Evolutionary conservation across 2,329 filamentous ascomycete species (phyloP).

Genomic region (Lecanicillium sp.): DNA sequence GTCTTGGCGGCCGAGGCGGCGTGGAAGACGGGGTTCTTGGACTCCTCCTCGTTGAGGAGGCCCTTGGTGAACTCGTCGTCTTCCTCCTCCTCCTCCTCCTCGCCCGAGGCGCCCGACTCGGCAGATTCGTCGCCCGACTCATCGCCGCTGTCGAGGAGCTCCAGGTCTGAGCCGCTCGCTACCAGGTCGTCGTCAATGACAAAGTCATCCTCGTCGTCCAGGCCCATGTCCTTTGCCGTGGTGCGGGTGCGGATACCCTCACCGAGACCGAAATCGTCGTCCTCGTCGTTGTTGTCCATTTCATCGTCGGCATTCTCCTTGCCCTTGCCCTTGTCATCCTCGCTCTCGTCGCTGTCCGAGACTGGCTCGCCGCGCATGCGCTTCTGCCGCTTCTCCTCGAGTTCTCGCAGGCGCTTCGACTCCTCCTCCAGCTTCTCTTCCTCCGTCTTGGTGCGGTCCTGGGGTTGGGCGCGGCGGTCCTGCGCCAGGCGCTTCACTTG

Average conservation of each 20-base stretch:
- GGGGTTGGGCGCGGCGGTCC: slow-evolving; percentile 79
- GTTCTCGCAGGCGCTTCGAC: slow-evolving; percentile 65
- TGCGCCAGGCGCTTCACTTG: slow-evolving; percentile 74
- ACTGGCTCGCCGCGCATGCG: slow-evolving; percentile 83
- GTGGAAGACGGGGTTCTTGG: slow-evolving; percentile 46
- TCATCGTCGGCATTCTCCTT: slow-evolving; percentile 33
- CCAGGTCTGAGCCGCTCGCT: slow-evolving; percentile 70
- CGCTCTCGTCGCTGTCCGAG: slow-evolving; percentile 57
- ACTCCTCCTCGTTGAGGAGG: slow-evolving; percentile 54
- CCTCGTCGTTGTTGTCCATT: slow-evolving; percentile 37
- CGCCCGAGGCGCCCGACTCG: slow-evolving; percentile 29
- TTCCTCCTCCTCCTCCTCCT: slow-evolving; percentile 35
- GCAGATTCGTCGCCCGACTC: slow-evolving; percentile 45
- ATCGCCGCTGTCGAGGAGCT: slow-evolving; percentile 48
- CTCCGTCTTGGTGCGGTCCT: slow-evolving; percentile 83
- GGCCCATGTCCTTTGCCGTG: slow-evolving; percentile 58
- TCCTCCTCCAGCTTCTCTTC: slow-evolving; percentile 79
- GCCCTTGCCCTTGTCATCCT: slow-evolving; percentile 32
- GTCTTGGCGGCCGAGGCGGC: slow-evolving; percentile 37
- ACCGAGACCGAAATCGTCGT: slow-evolving; percentile 55
- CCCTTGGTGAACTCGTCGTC: slow-evolving; percentile 70
- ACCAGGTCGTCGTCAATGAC: slow-evolving; percentile 83
- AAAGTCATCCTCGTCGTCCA: slow-evolving; percentile 94
- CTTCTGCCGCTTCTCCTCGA: slow-evolving; percentile 75
- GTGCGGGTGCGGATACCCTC: slow-evolving; percentile 50